These are phyloP conservation scores for Apiotrichum gracile DNA, from an alignment of 1,284 basidiomycete genomes.

Conservation along the genomic window DNA sequence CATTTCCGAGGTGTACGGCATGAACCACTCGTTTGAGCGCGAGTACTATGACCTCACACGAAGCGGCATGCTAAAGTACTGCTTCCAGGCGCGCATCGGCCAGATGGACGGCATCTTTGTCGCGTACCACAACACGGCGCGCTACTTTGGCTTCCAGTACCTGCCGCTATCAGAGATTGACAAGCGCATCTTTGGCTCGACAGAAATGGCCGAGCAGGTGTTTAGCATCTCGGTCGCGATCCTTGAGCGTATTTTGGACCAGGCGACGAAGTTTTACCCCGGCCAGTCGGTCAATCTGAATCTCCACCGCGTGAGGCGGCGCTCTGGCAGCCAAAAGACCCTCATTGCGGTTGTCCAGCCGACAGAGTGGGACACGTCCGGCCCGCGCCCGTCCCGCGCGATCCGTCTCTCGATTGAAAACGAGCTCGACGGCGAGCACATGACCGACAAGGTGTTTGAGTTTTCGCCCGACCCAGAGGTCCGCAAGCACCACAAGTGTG, in stretches of 20 bases:
- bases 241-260: constrained; percentile 64
- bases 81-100: constrained; percentile 91
- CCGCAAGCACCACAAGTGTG: constrained; percentile 27
- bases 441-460: constrained; percentile 20
- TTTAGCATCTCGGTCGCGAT: constrained; percentile 71
- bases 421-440: constrained; percentile 39
- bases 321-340: constrained; percentile 30
- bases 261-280: constrained; percentile 62
- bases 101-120: constrained; percentile 96
- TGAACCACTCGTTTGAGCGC: constrained; percentile 70
- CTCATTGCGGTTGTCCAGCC: constrained; percentile 59
- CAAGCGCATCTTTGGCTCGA: constrained; percentile 63
- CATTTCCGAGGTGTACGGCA: constrained; percentile 60
- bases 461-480: constrained; percentile 23
- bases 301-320: constrained; percentile 52
- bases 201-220: constrained; percentile 61
- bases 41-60: constrained; percentile 91
- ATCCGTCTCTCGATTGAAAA: constrained; percentile 48
- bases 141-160: constrained; percentile 93
- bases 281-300: constrained; percentile 43
- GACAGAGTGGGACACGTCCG: constrained; percentile 49
- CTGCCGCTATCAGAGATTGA: constrained; percentile 85
- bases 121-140: constrained; percentile 86
- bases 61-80: constrained; percentile 92
- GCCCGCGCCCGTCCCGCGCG: constrained; percentile 48